Conservation (phyloP, 2,329 filamentous ascomycete genomes). For the Pestalotiopsis sp. region DNA sequence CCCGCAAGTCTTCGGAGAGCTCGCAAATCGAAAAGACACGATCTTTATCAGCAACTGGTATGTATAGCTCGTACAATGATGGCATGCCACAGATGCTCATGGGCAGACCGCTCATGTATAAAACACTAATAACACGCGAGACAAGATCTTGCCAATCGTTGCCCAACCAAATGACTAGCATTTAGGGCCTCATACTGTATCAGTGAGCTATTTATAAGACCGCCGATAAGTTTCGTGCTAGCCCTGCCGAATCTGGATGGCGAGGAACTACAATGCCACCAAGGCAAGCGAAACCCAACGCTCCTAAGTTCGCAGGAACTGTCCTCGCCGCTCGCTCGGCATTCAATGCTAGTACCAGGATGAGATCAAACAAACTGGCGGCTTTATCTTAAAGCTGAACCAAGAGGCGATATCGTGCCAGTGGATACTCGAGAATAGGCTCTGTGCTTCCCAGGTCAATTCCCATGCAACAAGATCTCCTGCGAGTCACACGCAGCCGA, state of each 20-base stretch:
- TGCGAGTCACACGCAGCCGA: conserved; percentile 8
- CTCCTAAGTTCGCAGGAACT: neutral
- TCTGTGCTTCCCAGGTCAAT: neutral
- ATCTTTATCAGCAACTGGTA: neutral
- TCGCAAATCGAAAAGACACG: neutral
- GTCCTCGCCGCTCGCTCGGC: neutral
- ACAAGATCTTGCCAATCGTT: conserved; percentile 3
- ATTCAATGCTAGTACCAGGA: neutral
- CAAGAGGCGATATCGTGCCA: neutral
- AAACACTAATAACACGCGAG: neutral
- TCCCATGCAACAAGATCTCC: conserved; percentile 2
- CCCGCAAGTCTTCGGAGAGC: neutral
- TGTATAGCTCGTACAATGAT: neutral
- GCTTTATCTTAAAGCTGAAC: neutral
- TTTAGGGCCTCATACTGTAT: neutral
- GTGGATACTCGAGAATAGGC: conserved; percentile 2
- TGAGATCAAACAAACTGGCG: neutral
- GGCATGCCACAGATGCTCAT: neutral
- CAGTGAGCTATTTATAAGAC: conserved; percentile 6
- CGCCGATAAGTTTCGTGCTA: neutral
- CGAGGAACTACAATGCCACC: neutral
- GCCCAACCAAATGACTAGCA: neutral
- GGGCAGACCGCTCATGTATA: neutral
- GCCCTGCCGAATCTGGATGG: neutral
- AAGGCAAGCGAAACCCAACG: neutral